These are phyloP conservation scores for Fraxinus platypoda DNA, from an alignment of 305 asterid species.

Conservation along the genomic window DNA sequence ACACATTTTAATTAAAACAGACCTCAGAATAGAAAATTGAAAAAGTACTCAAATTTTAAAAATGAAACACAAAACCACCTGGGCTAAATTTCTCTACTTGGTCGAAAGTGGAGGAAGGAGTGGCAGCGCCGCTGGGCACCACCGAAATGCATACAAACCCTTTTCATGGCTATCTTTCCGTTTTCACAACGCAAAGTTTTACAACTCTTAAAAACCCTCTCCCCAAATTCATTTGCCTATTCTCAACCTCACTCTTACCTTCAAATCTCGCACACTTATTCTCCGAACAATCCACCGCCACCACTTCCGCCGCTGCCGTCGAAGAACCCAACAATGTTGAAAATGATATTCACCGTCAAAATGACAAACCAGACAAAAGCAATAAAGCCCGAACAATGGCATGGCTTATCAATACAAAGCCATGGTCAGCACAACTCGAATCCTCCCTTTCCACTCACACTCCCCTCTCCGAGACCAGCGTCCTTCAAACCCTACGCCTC, in stretches of 20 bases:
- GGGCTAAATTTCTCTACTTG: too few relatives aligned
- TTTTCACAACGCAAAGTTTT: slow-evolving; percentile 18
- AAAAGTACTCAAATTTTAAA: too few relatives aligned
- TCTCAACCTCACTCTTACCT: slow-evolving; percentile 43
- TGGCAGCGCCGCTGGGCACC: too few relatives aligned
- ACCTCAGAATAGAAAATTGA: too few relatives aligned
- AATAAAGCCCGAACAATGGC: slow-evolving; percentile 60
- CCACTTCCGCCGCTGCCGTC: slow-evolving; percentile 11
- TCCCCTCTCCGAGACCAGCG: slow-evolving; percentile 69
- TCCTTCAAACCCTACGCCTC: slow-evolving; percentile 72
- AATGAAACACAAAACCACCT: too few relatives aligned
- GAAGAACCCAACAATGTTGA: background rate
- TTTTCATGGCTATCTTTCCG: background rate
- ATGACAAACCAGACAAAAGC: slow-evolving; percentile 32
- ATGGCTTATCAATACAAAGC: slow-evolving; percentile 49
- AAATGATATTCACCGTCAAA: background rate
- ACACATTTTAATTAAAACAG: too few relatives aligned
- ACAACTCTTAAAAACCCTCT: background rate
- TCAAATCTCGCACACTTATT: slow-evolving; percentile 34
- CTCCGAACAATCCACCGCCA: slow-evolving; percentile 27
- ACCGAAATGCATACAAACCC: background rate
- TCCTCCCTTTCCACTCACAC: slow-evolving; percentile 49
- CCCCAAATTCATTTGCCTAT: slow-evolving; percentile 18
- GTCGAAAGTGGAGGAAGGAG: too few relatives aligned
- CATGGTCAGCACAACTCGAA: slow-evolving; percentile 65